Evolutionary conservation across 108 stramenopile species (phyloP).

Genomic region (Nitzschia putrida): DNA sequence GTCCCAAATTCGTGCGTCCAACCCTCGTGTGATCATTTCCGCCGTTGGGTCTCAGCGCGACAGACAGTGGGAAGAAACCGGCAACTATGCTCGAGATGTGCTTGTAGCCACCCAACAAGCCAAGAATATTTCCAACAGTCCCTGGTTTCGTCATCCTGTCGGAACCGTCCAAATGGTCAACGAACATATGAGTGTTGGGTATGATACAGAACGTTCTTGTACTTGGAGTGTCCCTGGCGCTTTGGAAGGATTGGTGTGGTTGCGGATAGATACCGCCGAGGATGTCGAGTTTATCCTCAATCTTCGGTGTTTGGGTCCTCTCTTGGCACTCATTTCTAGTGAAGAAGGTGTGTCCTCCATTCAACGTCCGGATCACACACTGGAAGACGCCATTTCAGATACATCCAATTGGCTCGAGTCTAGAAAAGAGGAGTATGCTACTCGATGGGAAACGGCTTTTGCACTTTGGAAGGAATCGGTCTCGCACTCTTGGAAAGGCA

Average conservation of each 20-base stretch:
- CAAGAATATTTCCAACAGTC: not conserved
- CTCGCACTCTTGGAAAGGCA: slow-evolving; percentile 10
- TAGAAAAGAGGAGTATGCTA: not conserved
- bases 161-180: slow-evolving; percentile 20
- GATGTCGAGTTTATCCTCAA: not conserved
- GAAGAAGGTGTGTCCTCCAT: slow-evolving; percentile 1
- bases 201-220: not conserved
- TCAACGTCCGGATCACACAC: not conserved
- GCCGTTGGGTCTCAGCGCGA: slow-evolving; percentile 1
- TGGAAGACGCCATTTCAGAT: not conserved
- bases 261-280: slow-evolving; percentile 17
- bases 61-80: not conserved
- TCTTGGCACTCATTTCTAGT: slow-evolving; percentile 23
- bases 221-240: slow-evolving; percentile 27
- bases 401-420: slow-evolving; percentile 5
- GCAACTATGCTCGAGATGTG: not conserved
- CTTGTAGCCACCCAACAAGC: not conserved
- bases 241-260: slow-evolving; percentile 31
- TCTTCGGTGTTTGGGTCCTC: slow-evolving; percentile 27
- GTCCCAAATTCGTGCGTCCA: not conserved
- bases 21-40: not conserved
- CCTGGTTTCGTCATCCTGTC: slow-evolving; percentile 21
- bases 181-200: slow-evolving; percentile 30
- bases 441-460: slow-evolving; percentile 4
- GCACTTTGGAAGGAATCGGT: slow-evolving; percentile 26